Conservation (phyloP, 2,329 filamentous ascomycete species). For the Simplicillium aogashimaense region DNA sequence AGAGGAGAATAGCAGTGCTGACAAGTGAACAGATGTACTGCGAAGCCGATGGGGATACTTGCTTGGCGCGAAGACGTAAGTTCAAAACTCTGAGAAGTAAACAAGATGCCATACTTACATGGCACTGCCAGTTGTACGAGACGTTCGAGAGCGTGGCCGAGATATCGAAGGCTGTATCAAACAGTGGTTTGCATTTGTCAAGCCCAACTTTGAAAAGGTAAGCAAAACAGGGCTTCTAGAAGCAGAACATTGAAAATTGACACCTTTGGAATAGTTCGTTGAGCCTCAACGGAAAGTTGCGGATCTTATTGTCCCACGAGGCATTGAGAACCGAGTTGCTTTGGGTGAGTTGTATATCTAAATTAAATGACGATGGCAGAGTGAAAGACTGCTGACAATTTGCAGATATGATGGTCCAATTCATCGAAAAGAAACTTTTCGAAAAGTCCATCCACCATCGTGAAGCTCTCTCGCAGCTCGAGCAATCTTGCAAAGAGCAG, state of each 20-base stretch:
- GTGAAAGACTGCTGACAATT: not conserved
- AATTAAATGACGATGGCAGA: no score
- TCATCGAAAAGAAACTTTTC: constrained; percentile 77
- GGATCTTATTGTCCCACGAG: constrained; percentile 91
- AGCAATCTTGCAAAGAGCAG: constrained; percentile 59
- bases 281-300: constrained; percentile 84
- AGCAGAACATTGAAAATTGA: constrained; percentile 6
- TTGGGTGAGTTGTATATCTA: constrained; percentile 46
- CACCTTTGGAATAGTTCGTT: constrained; percentile 50
- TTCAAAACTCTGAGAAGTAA: constrained; percentile 3
- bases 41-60: constrained; percentile 91
- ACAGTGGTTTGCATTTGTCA: constrained; percentile 94
- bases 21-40: constrained; percentile 65
- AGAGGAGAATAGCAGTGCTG: not conserved
- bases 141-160: constrained; percentile 79
- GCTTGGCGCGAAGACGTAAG: constrained; percentile 77
- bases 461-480: constrained; percentile 66
- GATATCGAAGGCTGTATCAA: constrained; percentile 95
- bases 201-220: constrained; percentile 85
- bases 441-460: constrained; percentile 81
- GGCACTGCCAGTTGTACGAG: constrained; percentile 56
- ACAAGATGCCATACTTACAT: constrained; percentile 2
- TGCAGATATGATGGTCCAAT: constrained; percentile 81
- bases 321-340: constrained; percentile 88
- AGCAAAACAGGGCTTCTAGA: constrained; percentile 1